Conservation (phyloP, 495 filamentous ascomycete genomes). For the Talaromyces liani region DNA sequence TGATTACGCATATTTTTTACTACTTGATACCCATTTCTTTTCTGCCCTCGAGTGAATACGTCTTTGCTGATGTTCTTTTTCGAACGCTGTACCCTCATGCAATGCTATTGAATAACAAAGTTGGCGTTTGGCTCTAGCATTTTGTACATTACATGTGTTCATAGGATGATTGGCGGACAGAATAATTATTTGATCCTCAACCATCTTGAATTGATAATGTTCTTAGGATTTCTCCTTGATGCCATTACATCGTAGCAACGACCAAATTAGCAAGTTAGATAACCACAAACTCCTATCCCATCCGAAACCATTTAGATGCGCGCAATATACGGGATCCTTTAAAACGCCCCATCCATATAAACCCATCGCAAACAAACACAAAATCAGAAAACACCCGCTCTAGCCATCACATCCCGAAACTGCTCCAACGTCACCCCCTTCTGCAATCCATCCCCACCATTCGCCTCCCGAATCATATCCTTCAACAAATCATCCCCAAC, state of each 20-base stretch:
- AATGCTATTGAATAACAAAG: not conserved
- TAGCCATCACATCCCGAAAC: conserved; percentile 77
- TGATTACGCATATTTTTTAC: not conserved
- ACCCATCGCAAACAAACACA: not conserved
- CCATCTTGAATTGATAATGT: not conserved
- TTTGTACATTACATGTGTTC: not conserved
- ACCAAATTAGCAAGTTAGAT: not conserved
- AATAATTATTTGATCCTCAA: not conserved
- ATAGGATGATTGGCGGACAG: not conserved
- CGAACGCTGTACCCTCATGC: not conserved
- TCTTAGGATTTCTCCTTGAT: not conserved
- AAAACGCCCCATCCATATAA: not conserved
- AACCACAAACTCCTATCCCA: not conserved
- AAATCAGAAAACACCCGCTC: conserved; percentile 68
- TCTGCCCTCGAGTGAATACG: not conserved
- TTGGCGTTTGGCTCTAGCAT: not conserved
- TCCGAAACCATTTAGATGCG: not conserved
- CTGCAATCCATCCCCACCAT: conserved; percentile 65
- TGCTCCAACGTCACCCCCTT: conserved; percentile 68
- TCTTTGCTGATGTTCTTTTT: not conserved
- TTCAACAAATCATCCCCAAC: conserved; percentile 71
- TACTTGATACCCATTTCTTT: conserved; percentile 4
- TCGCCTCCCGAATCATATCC: conserved; percentile 93
- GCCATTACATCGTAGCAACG: not conserved
- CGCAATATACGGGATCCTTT: not conserved